Percentiles rank a stretch among this genome's conserved stretches.
Evolutionary conservation across 805 yeast genomes (phyloP).

Genomic region (Candida ipomoeae): DNA sequence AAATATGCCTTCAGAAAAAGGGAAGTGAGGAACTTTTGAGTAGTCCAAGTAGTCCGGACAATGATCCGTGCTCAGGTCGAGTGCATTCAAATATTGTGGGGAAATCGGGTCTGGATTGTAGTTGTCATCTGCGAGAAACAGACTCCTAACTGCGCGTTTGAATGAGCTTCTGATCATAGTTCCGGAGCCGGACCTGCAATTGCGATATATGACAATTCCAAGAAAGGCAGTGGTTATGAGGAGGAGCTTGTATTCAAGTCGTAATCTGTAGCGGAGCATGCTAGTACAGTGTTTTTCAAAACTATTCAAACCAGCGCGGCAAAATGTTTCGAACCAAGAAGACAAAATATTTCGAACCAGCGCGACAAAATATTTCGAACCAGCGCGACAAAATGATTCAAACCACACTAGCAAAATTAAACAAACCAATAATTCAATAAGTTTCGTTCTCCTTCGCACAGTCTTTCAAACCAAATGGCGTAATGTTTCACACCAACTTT

Average conservation of each 20-base stretch:
- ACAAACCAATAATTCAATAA: no score
- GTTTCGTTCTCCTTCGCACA: no score
- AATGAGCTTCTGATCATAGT: background rate
- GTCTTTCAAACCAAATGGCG: no score
- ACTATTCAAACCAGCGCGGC: no score
- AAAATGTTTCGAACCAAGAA: no score
- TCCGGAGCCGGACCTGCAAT: background rate
- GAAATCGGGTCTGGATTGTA: constrained; percentile 7
- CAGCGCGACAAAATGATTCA: no score
- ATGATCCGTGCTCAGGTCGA: constrained; percentile 17
- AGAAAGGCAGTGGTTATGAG: background rate
- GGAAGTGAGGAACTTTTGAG: constrained; percentile 51
- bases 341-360: no score
- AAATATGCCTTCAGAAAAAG: constrained; percentile 53
- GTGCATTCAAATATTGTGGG: constrained; percentile 14
- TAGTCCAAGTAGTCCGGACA: constrained; percentile 67
- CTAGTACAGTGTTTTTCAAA: background rate
- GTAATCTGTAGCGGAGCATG: background rate
- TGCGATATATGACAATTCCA: background rate
- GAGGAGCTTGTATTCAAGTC: background rate
- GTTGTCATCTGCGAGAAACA: constrained; percentile 4
- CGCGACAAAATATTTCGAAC: no score
- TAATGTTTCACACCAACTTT: no score
- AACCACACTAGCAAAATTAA: no score
- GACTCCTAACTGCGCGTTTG: background rate